A percentile compares a stretch with the other conserved stretches of the same genome.
Conservation (phyloP, 83 land plant species). For the Thuja plicata region DNA sequence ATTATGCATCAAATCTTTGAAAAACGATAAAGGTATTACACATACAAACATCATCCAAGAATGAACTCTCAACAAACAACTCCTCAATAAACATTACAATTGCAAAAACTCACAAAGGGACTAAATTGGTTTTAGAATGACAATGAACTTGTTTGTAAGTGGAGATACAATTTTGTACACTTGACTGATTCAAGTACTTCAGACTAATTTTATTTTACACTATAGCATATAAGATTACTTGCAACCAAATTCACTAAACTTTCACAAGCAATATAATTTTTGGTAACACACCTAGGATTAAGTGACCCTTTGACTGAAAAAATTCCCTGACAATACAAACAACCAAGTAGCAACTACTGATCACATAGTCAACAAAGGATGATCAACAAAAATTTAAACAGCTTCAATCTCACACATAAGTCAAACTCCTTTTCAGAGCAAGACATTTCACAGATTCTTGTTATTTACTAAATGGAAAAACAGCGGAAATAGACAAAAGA, state of each 20-base stretch:
- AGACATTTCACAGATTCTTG: background rate
- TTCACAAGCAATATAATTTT: background rate
- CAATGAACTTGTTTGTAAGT: background rate
- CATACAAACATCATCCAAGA: background rate
- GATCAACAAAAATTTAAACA: background rate
- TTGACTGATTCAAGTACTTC: background rate
- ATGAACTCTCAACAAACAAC: background rate
- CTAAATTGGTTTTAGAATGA: background rate
- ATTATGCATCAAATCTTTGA: background rate
- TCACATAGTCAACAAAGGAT: background rate
- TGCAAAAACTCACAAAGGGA: background rate
- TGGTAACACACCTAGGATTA: background rate
- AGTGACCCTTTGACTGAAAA: background rate
- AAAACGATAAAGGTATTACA: background rate
- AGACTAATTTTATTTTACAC: background rate
- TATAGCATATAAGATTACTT: background rate
- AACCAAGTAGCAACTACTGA: background rate
- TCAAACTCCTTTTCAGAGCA: background rate
- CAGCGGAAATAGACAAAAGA: background rate
- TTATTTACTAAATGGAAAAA: too few species aligned
- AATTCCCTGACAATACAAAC: background rate
- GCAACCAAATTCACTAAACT: background rate
- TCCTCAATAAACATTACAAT: background rate
- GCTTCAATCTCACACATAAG: too few species aligned
- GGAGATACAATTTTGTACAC: too few species aligned